Evolutionary conservation across 2,329 filamentous ascomycete species (phyloP).

Genomic region (Penicillium sclerotiorum): DNA sequence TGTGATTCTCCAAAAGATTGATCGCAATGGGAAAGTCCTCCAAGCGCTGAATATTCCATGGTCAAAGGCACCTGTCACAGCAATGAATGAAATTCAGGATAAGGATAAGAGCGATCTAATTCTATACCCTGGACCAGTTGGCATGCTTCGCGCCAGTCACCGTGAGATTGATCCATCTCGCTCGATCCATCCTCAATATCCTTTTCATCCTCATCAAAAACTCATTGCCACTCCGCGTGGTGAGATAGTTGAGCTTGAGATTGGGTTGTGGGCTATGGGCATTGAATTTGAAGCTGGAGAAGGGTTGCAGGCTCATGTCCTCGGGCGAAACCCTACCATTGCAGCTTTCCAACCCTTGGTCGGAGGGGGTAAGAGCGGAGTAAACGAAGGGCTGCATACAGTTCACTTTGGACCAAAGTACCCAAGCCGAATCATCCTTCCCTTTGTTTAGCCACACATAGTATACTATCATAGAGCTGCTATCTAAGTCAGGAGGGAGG

Average conservation of each 20-base stretch:
- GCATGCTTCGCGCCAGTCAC: not conserved
- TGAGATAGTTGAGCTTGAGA: not conserved
- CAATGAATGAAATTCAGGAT: not conserved
- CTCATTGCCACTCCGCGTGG: not conserved
- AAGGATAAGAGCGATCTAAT: not conserved
- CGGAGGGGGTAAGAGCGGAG: not conserved
- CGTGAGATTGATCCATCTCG: not conserved
- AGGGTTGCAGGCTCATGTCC: not conserved
- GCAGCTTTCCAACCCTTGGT: not conserved
- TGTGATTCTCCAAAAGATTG: not conserved
- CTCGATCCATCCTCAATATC: not conserved
- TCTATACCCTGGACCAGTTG: not conserved
- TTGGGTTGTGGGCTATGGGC: not conserved
- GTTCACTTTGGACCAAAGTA: not conserved
- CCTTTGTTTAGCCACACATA: not conserved
- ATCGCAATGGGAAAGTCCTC: not conserved
- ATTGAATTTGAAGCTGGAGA: not conserved
- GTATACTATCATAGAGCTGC: too few relatives aligned
- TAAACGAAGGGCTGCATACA: not conserved
- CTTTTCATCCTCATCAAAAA: not conserved
- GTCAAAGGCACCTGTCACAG: not conserved
- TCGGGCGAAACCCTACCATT: not conserved
- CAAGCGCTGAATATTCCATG: not conserved
- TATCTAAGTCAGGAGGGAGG: too few relatives aligned
- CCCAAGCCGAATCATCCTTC: not conserved